Conservation (phyloP, 1,139 yeast genomes). For the Geotrichum candidum region DNA sequence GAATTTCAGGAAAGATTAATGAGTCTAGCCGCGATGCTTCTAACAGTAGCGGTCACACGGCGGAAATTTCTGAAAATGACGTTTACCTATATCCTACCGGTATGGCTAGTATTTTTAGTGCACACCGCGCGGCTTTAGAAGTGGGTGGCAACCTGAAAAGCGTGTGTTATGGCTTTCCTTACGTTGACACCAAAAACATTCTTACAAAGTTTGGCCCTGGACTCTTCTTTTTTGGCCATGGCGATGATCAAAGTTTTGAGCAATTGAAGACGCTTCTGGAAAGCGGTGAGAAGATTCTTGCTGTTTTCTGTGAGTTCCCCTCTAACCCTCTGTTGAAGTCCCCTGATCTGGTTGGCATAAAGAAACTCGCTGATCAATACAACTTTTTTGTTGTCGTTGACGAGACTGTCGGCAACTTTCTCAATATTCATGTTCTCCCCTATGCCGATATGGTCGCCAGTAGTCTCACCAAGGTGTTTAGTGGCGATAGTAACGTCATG, state of each 20-base stretch:
- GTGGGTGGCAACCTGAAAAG: conserved; percentile 44
- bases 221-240: conserved; percentile 74
- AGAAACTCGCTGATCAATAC: conserved; percentile 59
- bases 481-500: conserved; percentile 94
- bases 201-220: conserved; percentile 82
- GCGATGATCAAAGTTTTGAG: conserved; percentile 49
- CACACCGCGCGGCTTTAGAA: conserved; percentile 62
- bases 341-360: conserved; percentile 63
- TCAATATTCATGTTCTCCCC: conserved; percentile 75
- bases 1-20: conserved; percentile 67
- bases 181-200: conserved; percentile 84
- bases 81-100: conserved; percentile 86
- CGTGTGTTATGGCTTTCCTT: conserved; percentile 92
- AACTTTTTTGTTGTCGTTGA: conserved; percentile 79
- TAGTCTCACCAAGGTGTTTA: conserved; percentile 84
- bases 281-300: conserved; percentile 57
- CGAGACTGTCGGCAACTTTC: conserved; percentile 88
- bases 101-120: conserved; percentile 83
- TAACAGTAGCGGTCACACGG: conserved; percentile 28
- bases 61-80: conserved; percentile 47
- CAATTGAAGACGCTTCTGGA: conserved; percentile 62
- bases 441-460: conserved; percentile 81
- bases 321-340: conserved; percentile 84
- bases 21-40: conserved; percentile 27
- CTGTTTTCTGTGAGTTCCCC: conserved; percentile 87